phyloP scores from a whole-genome alignment of 345 rosid species.

The Hypericum androsaemum region DNA sequence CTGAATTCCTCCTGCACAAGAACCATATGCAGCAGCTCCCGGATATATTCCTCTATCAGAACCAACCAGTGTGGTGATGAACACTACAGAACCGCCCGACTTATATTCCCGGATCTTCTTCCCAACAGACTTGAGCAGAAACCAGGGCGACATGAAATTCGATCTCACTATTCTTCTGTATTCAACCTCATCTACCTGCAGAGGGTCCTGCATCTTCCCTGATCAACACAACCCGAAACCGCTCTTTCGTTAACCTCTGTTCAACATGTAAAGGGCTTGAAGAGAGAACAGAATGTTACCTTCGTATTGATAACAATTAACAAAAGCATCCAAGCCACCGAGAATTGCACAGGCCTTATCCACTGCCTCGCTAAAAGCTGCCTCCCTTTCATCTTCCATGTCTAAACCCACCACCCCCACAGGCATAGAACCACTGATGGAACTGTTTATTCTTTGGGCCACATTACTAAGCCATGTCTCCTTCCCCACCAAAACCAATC shows the following conservation, averaged over 20 bases:
- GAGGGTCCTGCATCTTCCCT: conserved; percentile 67
- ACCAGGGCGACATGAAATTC: conserved; percentile 77
- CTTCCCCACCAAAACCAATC: conserved; percentile 83
- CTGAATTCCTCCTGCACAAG: conserved; percentile 64
- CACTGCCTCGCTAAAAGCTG: conserved; percentile 58
- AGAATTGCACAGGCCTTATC: conserved; percentile 44
- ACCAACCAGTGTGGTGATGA: conserved; percentile 58
- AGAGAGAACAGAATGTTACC: conserved; percentile 26
- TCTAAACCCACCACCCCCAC: conserved; percentile 55
- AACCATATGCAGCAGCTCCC: conserved; percentile 74
- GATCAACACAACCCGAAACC: conserved; percentile 11
- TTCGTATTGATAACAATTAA: conserved; percentile 58
- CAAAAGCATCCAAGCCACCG: conserved; percentile 67
- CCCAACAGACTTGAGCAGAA: conserved; percentile 67
- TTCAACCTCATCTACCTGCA: conserved; percentile 47
- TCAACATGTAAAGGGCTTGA: neutral
- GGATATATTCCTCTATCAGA: conserved; percentile 71
- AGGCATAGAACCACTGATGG: conserved; percentile 19
- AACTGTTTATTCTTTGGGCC: conserved; percentile 32
- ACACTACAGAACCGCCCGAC: conserved; percentile 64
- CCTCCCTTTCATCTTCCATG: conserved; percentile 69
- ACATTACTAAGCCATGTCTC: conserved; percentile 35
- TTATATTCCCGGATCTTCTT: conserved; percentile 46
- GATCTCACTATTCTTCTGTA: conserved; percentile 41
- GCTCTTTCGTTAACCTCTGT: too few relatives aligned